A percentile compares a stretch with the other conserved stretches of the same genome.
Conservation (phyloP, 2,329 filamentous ascomycete species). For the Chaetomiaceae sp. region DNA sequence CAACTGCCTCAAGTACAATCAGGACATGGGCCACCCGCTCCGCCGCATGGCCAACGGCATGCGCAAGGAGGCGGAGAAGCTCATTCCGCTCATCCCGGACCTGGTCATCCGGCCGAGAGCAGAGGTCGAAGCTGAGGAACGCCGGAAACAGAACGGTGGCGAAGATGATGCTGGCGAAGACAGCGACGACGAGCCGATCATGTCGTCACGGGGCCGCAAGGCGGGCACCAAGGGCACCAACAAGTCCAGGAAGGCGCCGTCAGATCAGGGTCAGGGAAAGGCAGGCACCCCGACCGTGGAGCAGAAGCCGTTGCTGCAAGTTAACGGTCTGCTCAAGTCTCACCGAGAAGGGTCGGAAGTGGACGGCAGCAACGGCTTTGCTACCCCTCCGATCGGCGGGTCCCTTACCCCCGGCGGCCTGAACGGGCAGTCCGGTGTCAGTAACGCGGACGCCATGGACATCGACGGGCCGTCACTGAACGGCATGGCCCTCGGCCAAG, state of each 20-base stretch:
- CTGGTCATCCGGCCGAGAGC: constrained; percentile 84
- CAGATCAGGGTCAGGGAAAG: constrained; percentile 69
- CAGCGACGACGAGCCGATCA: constrained; percentile 95
- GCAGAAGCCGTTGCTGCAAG: constrained; percentile 64
- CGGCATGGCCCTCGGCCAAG: constrained; percentile 56
- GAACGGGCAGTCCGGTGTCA: constrained; percentile 62
- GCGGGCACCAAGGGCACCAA: constrained; percentile 72
- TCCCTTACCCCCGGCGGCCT: constrained; percentile 69
- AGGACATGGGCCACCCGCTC: constrained; percentile 77
- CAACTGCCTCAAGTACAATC: constrained; percentile 94
- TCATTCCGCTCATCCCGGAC: constrained; percentile 91
- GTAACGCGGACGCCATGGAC: constrained; percentile 80
- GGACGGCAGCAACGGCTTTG: constrained; percentile 80
- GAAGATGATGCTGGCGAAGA: constrained; percentile 80
- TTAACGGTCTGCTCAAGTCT: constrained; percentile 55
- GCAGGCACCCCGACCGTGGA: constrained; percentile 75
- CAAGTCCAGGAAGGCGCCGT: constrained; percentile 67
- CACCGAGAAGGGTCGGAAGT: constrained; percentile 71
- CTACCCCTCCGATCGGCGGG: constrained; percentile 70
- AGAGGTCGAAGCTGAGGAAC: constrained; percentile 84
- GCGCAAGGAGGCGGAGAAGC: constrained; percentile 95
- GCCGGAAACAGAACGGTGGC: constrained; percentile 78
- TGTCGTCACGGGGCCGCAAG: constrained; percentile 91
- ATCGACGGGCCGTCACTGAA: constrained; percentile 70
- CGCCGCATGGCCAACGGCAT: constrained; percentile 92